These are phyloP conservation scores for Cladorrhinum sp. DNA, from an alignment of 2,329 filamentous ascomycete species.

Conservation along the genomic window DNA sequence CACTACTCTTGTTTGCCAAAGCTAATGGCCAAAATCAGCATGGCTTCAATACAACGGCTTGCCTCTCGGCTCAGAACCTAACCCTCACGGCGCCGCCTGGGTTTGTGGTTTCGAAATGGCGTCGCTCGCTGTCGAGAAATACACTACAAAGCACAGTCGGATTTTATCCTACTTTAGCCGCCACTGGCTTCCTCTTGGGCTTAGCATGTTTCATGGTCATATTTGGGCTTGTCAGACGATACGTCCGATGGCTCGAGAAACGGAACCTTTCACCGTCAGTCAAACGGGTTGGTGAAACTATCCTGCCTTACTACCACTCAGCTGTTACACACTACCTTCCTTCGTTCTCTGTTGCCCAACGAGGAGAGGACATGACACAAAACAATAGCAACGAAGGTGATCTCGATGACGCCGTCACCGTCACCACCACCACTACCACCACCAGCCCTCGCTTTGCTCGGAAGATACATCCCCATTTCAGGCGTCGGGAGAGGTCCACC, in stretches of 20 bases:
- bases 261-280: not conserved
- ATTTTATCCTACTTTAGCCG: not conserved
- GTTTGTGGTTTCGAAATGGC: not conserved
- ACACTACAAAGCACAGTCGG: not conserved
- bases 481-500: not conserved
- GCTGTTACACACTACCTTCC: not conserved
- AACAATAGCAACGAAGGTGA: not conserved
- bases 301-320: not conserved
- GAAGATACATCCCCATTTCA: not conserved
- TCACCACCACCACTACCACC: not conserved
- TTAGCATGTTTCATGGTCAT: not conserved
- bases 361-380: not conserved
- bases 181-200: not conserved
- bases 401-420: not conserved
- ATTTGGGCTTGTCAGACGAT: not conserved
- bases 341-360: not conserved
- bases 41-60: not conserved
- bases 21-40: not conserved
- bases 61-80: conserved; percentile 1
- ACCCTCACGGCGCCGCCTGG: conserved; percentile 6
- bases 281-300: not conserved
- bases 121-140: not conserved
- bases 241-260: not conserved
- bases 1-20: not conserved
- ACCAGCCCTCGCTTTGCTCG: not conserved